A percentile compares a stretch with the other conserved stretches of the same genome.
Conservation (phyloP, 1,284 basidiomycete species). For the Omphalotus olearius region DNA sequence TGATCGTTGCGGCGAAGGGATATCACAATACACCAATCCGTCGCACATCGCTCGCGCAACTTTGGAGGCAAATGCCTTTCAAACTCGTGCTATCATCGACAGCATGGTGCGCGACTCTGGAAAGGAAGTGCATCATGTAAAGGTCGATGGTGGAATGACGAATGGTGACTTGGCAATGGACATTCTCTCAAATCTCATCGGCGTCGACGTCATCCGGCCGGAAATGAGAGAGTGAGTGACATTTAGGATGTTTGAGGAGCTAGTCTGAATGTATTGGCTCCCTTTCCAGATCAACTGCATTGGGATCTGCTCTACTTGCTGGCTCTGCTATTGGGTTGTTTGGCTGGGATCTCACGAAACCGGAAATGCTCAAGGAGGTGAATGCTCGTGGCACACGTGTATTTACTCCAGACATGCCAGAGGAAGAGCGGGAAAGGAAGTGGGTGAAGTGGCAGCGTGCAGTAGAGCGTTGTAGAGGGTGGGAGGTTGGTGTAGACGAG, state of each 20-base stretch:
- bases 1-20: constrained; percentile 34
- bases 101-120: constrained; percentile 88
- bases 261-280: neutral
- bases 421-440: constrained; percentile 53
- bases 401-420: constrained; percentile 63
- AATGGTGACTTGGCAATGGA: constrained; percentile 90
- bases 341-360: constrained; percentile 90
- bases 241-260: neutral
- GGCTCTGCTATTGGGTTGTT: constrained; percentile 85
- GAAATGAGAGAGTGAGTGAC: constrained; percentile 90
- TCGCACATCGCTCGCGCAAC: constrained; percentile 93
- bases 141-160: constrained; percentile 94
- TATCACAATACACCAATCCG: constrained; percentile 91
- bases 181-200: constrained; percentile 89
- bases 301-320: constrained; percentile 97
- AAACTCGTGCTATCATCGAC: constrained; percentile 92
- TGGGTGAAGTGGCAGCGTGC: constrained; percentile 84
- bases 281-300: constrained; percentile 75
- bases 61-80: constrained; percentile 86
- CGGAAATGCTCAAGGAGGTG: constrained; percentile 82
- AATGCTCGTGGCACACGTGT: constrained; percentile 79
- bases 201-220: constrained; percentile 87
- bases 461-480: constrained; percentile 74
- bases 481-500: constrained; percentile 58
- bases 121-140: constrained; percentile 73